phyloP scores from a whole-genome alignment of 164 flowering plant genomes.

The Stephania yunnanensis region DNA sequence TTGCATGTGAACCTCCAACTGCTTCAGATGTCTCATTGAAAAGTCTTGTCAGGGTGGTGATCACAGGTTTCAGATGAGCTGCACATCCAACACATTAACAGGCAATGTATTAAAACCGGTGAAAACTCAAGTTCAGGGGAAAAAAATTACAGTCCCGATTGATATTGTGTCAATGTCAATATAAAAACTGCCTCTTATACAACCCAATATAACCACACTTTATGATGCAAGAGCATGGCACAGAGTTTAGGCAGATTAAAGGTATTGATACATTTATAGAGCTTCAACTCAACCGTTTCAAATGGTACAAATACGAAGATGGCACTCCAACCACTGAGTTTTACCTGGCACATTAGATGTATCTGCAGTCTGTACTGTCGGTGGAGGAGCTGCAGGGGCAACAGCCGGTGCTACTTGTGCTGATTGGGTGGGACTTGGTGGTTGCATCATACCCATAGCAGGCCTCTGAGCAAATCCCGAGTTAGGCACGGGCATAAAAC shows the following conservation, averaged over 20 bases:
- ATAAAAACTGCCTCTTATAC: too few relatives aligned
- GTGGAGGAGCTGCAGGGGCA: constrained; percentile 76
- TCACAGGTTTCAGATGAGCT: constrained; percentile 80
- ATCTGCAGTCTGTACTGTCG: constrained; percentile 89
- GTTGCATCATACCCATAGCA: constrained; percentile 48
- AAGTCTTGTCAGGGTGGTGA: constrained; percentile 70
- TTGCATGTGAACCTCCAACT: constrained; percentile 80
- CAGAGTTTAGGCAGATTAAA: neutral
- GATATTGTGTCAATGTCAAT: neutral
- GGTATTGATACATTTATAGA: neutral
- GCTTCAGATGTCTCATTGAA: constrained; percentile 89
- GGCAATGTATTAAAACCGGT: neutral
- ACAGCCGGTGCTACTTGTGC: constrained; percentile 36
- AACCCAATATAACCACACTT: neutral
- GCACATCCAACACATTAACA: constrained; percentile 15
- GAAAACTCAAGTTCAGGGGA: neutral
- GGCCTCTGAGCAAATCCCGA: constrained; percentile 55
- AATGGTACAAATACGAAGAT: neutral
- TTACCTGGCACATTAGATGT: constrained; percentile 92
- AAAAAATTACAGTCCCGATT: neutral
- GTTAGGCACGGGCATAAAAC: constrained; percentile 58
- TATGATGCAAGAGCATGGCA: neutral
- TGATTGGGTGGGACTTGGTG: constrained; percentile 56
- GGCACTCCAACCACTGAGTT: neutral
- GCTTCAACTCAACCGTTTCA: neutral